Evolutionary conservation across 176 grass and related monocot genomes (phyloP).

Genomic region (Oryza meyeriana): DNA sequence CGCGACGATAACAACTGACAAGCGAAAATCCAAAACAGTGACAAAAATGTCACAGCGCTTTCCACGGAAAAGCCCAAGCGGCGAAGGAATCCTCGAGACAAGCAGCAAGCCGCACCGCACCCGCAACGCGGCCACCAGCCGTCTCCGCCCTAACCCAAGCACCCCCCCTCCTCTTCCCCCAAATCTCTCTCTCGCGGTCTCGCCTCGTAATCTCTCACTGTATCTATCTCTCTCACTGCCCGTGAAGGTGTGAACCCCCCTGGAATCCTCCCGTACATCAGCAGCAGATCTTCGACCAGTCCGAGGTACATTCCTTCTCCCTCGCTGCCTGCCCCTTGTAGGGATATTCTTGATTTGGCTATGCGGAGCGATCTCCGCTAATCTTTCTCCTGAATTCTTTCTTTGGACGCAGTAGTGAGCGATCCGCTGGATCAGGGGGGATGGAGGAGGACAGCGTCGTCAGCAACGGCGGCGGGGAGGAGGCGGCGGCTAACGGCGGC

Average conservation of each 20-base stretch:
- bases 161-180: not conserved
- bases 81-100: not conserved
- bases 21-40: not conserved
- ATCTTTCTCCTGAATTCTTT: not conserved
- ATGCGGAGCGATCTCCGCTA: no score
- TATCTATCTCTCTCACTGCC: not conserved
- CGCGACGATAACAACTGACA: no score
- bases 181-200: not conserved
- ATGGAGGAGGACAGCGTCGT: slow-evolving; percentile 22
- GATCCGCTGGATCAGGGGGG: no score
- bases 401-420: not conserved
- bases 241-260: not conserved
- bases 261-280: slow-evolving; percentile 5
- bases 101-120: not conserved
- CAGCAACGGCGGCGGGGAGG: not conserved
- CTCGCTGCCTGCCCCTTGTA: not conserved
- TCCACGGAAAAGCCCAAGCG: not conserved
- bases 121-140: no score
- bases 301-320: slow-evolving; percentile 7
- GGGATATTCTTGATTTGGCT: not conserved
- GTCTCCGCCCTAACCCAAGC: not conserved
- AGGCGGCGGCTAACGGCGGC: not conserved
- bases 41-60: not conserved
- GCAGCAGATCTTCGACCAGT: not conserved
- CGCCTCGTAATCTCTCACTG: not conserved